These are phyloP conservation scores for Babesia bovis DNA, from an alignment of 169 alveolate genomes.

Conservation along the genomic window DNA sequence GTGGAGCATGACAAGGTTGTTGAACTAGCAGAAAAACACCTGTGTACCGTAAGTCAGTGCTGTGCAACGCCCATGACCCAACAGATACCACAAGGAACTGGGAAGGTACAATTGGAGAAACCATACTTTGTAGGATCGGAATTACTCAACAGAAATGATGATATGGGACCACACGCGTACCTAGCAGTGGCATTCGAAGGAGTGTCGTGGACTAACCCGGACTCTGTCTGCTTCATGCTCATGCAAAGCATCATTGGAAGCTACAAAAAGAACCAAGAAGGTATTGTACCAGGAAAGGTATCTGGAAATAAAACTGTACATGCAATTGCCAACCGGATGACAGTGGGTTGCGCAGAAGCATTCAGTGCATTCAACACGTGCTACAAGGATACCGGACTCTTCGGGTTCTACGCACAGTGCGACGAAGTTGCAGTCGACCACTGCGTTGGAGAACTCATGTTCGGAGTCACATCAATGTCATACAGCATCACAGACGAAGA, in stretches of 20 bases:
- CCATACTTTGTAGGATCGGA: constrained; percentile 81
- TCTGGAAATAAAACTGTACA: constrained; percentile 80
- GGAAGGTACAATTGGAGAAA: constrained; percentile 52
- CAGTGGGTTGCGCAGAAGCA: constrained; percentile 82
- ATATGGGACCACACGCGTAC: constrained; percentile 85
- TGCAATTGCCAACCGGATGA: constrained; percentile 79
- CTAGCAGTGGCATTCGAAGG: constrained; percentile 91
- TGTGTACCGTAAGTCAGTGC: constrained; percentile 30
- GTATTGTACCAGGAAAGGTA: constrained; percentile 79
- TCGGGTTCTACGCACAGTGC: constrained; percentile 84
- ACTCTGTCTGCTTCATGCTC: constrained; percentile 89
- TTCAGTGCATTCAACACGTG: constrained; percentile 85
- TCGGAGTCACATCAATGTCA: constrained; percentile 81
- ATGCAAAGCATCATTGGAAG: constrained; percentile 92
- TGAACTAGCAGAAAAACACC: constrained; percentile 77
- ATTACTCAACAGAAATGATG: constrained; percentile 73
- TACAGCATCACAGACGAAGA: constrained; percentile 81
- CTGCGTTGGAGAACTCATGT: constrained; percentile 82
- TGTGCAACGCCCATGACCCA: neutral
- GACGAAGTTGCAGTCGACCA: constrained; percentile 86
- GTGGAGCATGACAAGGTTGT: constrained; percentile 86
- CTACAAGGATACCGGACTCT: constrained; percentile 92
- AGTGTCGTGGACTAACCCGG: constrained; percentile 91
- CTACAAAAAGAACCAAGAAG: constrained; percentile 80
- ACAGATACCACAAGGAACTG: constrained; percentile 19